Conservation (phyloP, 148 eudicot genomes). For the Vaccinium myrtillus region DNA sequence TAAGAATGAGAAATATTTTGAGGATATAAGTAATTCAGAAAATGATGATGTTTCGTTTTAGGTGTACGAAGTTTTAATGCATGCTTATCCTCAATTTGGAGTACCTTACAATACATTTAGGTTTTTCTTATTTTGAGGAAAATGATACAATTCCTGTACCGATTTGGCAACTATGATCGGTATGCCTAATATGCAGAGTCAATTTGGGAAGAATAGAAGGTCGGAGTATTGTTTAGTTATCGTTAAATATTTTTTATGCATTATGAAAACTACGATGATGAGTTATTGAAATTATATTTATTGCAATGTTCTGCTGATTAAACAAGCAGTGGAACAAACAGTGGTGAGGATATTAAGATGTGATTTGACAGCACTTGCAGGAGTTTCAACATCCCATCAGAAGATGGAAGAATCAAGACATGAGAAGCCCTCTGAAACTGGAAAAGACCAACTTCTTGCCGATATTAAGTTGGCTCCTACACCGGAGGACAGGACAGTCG, state of each 20-base stretch:
- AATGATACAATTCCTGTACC: not conserved
- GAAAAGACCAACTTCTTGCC: conserved; percentile 14
- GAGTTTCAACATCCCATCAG: conserved; percentile 15
- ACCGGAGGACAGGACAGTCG: conserved; percentile 15
- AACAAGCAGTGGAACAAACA: not conserved
- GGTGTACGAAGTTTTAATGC: not conserved
- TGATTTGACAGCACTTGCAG: conserved; percentile 23
- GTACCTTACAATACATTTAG: not conserved
- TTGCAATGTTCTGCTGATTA: not conserved
- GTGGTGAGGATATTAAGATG: not conserved
- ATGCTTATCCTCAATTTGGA: not conserved
- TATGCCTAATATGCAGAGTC: not conserved
- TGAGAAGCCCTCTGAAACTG: conserved; percentile 3
- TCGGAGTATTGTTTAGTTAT: not conserved
- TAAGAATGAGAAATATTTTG: too few relatives aligned
- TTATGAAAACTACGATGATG: not conserved
- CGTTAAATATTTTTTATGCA: not conserved
- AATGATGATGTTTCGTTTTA: not conserved
- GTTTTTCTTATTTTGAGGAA: not conserved
- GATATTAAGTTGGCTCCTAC: conserved; percentile 18
- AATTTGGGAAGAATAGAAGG: not conserved
- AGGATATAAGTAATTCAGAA: too few relatives aligned
- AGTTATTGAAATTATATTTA: not conserved
- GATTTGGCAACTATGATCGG: not conserved
- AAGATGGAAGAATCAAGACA: conserved; percentile 17